Evolutionary conservation across 192 early-diverging fungal genomes (phyloP).

Genomic region (Cladochytrium replicatum): DNA sequence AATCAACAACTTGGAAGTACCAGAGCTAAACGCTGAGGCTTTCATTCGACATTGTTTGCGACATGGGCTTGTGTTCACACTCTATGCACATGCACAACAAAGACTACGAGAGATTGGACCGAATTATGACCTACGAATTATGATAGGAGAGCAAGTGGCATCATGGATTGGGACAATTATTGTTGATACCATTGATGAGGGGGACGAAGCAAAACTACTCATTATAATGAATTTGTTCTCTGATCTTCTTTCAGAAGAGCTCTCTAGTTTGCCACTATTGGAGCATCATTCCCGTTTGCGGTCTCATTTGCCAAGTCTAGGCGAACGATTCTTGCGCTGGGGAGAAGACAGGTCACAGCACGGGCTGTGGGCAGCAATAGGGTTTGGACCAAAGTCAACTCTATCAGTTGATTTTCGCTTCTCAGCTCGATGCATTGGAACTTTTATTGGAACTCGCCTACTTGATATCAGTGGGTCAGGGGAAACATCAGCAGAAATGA

Average conservation of each 20-base stretch:
- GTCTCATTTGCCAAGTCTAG: conserved; percentile 9
- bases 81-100: conserved; percentile 24
- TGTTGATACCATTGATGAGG: conserved; percentile 9
- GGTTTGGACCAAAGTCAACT: conserved; percentile 16
- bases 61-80: conserved; percentile 22
- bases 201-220: conserved; percentile 19
- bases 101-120: not conserved
- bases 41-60: conserved; percentile 26
- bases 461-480: no score
- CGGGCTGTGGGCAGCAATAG: conserved; percentile 24
- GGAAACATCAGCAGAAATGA: no score
- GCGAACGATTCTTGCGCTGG: conserved; percentile 17
- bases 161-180: conserved; percentile 26
- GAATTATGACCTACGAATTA: conserved; percentile 15
- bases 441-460: no score
- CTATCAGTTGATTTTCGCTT: conserved; percentile 10
- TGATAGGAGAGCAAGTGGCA: conserved; percentile 26
- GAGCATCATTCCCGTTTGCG: conserved; percentile 17
- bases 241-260: conserved; percentile 11
- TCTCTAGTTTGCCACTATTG: not conserved
- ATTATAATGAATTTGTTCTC: conserved; percentile 16
- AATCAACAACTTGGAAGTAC: conserved; percentile 6
- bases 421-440: no score
- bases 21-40: conserved; percentile 18
- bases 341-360: conserved; percentile 19